These are phyloP conservation scores for Eleusine indica DNA, from an alignment of 176 grass and related monocot species.

Conservation along the genomic window DNA sequence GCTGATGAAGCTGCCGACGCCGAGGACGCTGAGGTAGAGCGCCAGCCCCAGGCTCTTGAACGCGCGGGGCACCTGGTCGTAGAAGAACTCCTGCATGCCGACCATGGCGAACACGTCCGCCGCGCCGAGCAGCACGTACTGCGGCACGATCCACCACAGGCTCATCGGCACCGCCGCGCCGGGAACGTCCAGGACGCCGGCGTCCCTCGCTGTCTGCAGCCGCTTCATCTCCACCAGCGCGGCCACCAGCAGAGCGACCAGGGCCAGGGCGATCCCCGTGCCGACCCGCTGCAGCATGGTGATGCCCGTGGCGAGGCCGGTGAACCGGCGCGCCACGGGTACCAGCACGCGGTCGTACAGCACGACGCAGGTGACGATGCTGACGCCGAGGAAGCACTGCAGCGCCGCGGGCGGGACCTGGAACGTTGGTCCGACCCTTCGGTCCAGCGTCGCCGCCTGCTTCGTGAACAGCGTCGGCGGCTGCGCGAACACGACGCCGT, in stretches of 20 bases:
- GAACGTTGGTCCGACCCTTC: conserved; percentile 23
- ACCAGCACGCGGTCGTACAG: conserved; percentile 56
- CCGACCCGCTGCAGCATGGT: conserved; percentile 67
- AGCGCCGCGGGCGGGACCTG: conserved; percentile 47
- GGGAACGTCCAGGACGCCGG: conserved; percentile 26
- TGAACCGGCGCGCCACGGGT: conserved; percentile 33
- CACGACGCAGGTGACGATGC: conserved; percentile 35
- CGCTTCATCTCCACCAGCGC: conserved; percentile 61
- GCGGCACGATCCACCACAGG: conserved; percentile 70
- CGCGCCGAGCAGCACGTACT: conserved; percentile 50
- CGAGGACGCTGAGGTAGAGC: conserved; percentile 58
- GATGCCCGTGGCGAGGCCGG: conserved; percentile 38
- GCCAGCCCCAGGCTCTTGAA: conserved; percentile 58
- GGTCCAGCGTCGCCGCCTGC: conserved; percentile 54
- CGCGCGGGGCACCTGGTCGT: conserved; percentile 59
- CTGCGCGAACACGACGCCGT: conserved; percentile 45
- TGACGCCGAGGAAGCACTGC: conserved; percentile 46
- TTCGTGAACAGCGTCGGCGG: conserved; percentile 55
- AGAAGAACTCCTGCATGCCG: conserved; percentile 76
- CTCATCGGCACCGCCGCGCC: conserved; percentile 49
- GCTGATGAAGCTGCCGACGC: conserved; percentile 64
- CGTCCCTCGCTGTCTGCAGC: conserved; percentile 27
- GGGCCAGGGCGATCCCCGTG: conserved; percentile 40
- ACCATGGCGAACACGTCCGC: conserved; percentile 51
- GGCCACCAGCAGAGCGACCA: conserved; percentile 22